Evolutionary conservation across 306 rosid species (phyloP), one percentile per base, ranked within the genome.

Genomic region (Trifolium pratense): DNA sequence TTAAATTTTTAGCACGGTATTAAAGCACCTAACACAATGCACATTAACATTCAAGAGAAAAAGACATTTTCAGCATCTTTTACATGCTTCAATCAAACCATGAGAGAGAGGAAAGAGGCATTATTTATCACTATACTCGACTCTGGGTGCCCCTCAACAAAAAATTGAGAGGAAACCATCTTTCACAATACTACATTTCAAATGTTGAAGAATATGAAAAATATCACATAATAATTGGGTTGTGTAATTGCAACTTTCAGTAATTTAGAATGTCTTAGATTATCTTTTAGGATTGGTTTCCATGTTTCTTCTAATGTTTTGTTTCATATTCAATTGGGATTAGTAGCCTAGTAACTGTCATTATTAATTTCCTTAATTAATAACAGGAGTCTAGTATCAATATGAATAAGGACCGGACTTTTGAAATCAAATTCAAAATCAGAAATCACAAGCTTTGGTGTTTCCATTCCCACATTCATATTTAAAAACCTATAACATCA

Each of bases 51-150:
- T 77, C 72, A 73, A 68, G 58, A 68, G 52, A 60, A 34, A 56
- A 39, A 75, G 16, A 20, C 46, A 59, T 42, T 67, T 79, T 62
- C 74, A 69, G 46, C 49, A 61, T 66, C 59, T 68, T 76, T 76
- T 16, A 52, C 51, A 71, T 75, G 65, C 70, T 74, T 53, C 66
- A 42, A 49, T 45, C 23, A 40, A 62, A 45, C 46, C 45, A 26
- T 17, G 60, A 9, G 61, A 12, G 32, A 12, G 48, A 10, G 53
- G 25, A 63, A 78, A 9, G 57, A 53, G 32, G 32, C 32, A 23
- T 10, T 25, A 55, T 45, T 40, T 53, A 63, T 63, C 48, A 39
- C 48, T 53, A 40, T 32, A 12, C 25, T 42, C 29, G 64, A 63
- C n/a, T 14, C 37, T 9, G 9, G 26, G 23, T 53, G 61, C 77